Percentiles rank a stretch among this genome's conserved stretches.
Evolutionary conservation across 225 moss, liverwort and hornwort genomes (phyloP).

Genomic region (Thuidium tamariscinum): DNA sequence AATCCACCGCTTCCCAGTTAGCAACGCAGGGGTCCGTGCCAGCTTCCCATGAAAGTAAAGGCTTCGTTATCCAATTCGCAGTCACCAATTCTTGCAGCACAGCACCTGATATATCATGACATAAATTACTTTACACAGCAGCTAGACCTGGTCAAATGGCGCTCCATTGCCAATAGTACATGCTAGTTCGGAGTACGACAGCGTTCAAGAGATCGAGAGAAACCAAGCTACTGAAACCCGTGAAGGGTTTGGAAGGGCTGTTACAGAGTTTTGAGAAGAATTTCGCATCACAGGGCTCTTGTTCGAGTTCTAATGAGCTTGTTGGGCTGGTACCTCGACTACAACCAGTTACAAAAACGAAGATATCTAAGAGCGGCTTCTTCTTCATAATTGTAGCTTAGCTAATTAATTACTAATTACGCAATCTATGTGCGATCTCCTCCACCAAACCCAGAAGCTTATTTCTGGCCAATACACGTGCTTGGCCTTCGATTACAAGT

Average conservation of each 20-base stretch:
- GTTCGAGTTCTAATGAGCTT: not conserved
- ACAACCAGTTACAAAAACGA: not conserved
- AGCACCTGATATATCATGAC: not conserved
- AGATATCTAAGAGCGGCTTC: not conserved
- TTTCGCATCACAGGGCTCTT: not conserved
- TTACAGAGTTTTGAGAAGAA: not conserved
- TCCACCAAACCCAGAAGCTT: not conserved
- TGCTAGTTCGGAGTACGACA: not conserved
- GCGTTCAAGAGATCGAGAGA: not conserved
- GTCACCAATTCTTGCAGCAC: constrained; percentile 8
- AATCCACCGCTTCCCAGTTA: constrained; percentile 12
- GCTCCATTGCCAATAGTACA: not conserved
- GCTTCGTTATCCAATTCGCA: constrained; percentile 12
- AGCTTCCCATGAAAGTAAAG: constrained; percentile 11
- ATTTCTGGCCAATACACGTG: too few relatives aligned
- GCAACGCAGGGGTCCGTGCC: constrained; percentile 22
- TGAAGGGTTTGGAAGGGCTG: not conserved
- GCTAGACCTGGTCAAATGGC: not conserved
- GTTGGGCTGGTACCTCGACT: too few relatives aligned
- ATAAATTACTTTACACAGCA: not conserved
- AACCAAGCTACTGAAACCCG: not conserved
- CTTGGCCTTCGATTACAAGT: not conserved
- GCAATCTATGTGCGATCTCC: not conserved
- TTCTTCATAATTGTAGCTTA: not conserved
- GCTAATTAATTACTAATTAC: too few relatives aligned